Evolutionary conservation across 345 rosid genomes (phyloP), one percentile per base, ranked within the genome.

Genomic region (Populus alba): DNA sequence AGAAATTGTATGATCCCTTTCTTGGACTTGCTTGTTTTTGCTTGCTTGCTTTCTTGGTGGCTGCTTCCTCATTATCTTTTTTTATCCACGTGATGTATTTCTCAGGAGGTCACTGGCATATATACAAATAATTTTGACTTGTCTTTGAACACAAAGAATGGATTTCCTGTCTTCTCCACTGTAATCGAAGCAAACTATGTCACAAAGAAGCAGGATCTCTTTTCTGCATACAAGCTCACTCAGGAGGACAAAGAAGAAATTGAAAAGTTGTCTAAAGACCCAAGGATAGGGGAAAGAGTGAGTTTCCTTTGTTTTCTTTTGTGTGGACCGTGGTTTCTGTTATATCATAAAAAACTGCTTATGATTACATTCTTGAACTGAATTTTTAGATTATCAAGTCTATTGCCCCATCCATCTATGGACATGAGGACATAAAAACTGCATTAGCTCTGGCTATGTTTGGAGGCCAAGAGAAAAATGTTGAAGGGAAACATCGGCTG

Each of bases 391-490:
- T 96, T 83, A 81, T 96, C 71, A 94, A 96, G 90, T 96, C 98
- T 66, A 90, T 94, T 75, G 98, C 99, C 11, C 99, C 98, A 8
- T 96, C 99, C 51, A 96, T 96, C 67, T 94, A 96, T 84, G 98
- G 99, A 69, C 99, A 94, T n/a, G 99, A 92, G 45, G 98, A 91
- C 87, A 94, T 96, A 77, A 96, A 94, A 89, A 94, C 98, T 55
- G 99, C 97, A 62, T 76, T 96, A 62, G 87, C 99, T 49, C 97
- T 96, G 78, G 97, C 98, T 18, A 96, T 92, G 97, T 96, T 96
- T 80, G 99, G 98, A 81, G 99, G 98, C 61, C 99, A 96, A 80
- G 98, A 96, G 89, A 94, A 96, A 79, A 94, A 91, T 71, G 97
- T 92, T 75, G 83, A 88, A 88, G 98, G 99, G 79, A 96, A 94